Conservation (phyloP, 2,329 filamentous ascomycete species). For the Diaporthe vaccinii region DNA sequence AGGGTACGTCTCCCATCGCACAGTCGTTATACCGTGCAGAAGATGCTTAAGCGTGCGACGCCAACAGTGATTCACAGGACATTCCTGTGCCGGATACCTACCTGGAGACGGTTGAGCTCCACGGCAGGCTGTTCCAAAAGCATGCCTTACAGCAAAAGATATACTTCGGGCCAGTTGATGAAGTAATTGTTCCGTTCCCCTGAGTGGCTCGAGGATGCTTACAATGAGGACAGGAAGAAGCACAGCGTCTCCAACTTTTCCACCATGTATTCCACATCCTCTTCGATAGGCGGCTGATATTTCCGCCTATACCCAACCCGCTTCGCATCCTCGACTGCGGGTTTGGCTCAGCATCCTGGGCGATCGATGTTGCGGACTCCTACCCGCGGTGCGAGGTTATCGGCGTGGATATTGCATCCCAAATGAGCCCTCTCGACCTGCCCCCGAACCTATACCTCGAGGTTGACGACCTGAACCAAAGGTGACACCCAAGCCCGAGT, state of each 20-base stretch:
- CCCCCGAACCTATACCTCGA: conserved; percentile 79
- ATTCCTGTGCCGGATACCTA: conserved; percentile 70
- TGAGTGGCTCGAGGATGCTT: conserved; percentile 39
- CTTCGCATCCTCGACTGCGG: conserved; percentile 78
- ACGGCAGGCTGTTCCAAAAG: conserved; percentile 76
- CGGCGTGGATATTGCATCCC: conserved; percentile 79
- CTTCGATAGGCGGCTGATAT: conserved; percentile 77
- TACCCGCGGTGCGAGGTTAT: conserved; percentile 77
- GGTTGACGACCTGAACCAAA: conserved; percentile 78
- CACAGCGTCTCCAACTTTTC: conserved; percentile 73
- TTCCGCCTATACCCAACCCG: conserved; percentile 73
- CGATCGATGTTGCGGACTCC: conserved; percentile 74
- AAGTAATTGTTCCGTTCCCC: conserved; percentile 60
- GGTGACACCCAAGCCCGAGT: conserved; percentile 53
- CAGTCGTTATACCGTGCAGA: neutral
- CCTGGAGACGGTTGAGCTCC: conserved; percentile 69
- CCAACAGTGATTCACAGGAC: conserved; percentile 60
- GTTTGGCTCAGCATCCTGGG: conserved; percentile 80
- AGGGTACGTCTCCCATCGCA: neutral
- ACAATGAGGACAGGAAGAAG: conserved; percentile 69
- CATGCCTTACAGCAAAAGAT: conserved; percentile 74
- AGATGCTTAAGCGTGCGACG: conserved; percentile 1
- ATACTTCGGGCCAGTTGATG: conserved; percentile 79
- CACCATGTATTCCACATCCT: conserved; percentile 73
- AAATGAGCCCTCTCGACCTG: conserved; percentile 74